Base-by-base conservation (phyloP, 2,329 filamentous ascomycete species). In the Cladobotryum mycophilum region DNA sequence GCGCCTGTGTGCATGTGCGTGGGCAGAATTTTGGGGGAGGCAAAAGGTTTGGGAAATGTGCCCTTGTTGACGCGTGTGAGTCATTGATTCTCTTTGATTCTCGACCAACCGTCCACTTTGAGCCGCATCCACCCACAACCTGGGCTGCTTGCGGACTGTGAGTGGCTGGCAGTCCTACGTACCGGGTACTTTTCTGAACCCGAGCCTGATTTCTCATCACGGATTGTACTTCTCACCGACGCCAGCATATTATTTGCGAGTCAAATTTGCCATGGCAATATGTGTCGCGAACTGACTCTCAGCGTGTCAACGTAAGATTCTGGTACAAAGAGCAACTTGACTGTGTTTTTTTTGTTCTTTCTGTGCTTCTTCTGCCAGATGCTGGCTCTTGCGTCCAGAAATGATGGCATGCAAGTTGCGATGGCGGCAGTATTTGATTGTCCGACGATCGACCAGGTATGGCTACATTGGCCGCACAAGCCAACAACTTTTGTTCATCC, bases 91-190 rank as follows among this genome's bases (percentile, higher is more conserved):
- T 41, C 15, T 41, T 17, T 20, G 15, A 41, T 17, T 57, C 49
- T 51, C 42, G 53, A 53, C 56, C 57, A 60, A 60, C 56, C 57
- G 54, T 58, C 46, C 55, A 49, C 52, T 42, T 50, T 58, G 56
- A 50, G 56, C 53, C 48, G 56, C 51, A 59, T 56, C 51, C 47
- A 51, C 55, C 59, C 54, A 55, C 57, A 62, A 59, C 56, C 60
- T 61, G 55, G 55, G 62, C 56, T 58, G 60, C 57, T 63, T 66
- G 59, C 63, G 61, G 58, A 57, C 56, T 57, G 54, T 66, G 56
- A 66, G 55, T 67, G 65, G 64, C 60, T 60, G 55, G 51, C 50
- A n/a, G 34, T 40, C 52, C 48, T 51, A 61, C 55, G 60, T 64
- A 58, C 54, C 41, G 48, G 45, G 45, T 58, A 55, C 57, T 30